Base-by-base conservation (phyloP, 1,284 basidiomycete genomes). In the Fomes fomentarius region DNA sequence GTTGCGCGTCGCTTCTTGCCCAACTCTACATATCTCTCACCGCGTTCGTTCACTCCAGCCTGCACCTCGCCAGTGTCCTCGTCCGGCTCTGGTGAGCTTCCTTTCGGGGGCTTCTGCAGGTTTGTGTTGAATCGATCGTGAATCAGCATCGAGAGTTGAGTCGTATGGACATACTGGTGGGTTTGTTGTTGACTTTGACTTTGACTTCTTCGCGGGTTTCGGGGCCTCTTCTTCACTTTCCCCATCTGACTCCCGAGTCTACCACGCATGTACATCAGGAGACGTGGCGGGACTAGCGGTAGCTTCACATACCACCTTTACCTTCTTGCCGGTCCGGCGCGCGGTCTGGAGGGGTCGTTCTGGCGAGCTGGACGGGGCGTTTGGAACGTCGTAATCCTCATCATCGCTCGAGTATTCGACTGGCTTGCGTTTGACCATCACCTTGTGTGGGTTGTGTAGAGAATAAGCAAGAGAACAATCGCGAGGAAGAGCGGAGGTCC, bases 1-100 rank as follows among this genome's bases (percentile, higher is more conserved):
- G 87, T 83, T 1, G 80, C 85, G 15, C 90, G 84, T 66, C 81
- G 84, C 66, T 84, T 88, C 70, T 84, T 88, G 4, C 88, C 87
- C 28, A 91, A 63, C 25, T 87, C 83, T 35, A 91, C 66, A 53
- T 81, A 91, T 57, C 78, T 78, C 7, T 88, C 83, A 1, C 86
- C 87, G 7, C 85, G 79, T 0, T 71, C 45, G 42, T 70, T 75
- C 39, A 66, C 69, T 17, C 61, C 58, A 3, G 57, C 54, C 11
- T 47, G 44, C 8, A 58, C 28, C 8, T 49, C 57, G 1, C 39
- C 42, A 10, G 37, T 33, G 28, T 52, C 51, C 41, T 56, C 28
- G 11, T 17, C 52, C 25, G 34, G 22, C 22, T 44, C n/a, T 26
- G 28, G 2, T 34, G 5, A 9, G 24, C n/a, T n/a, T n/a, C n/a